A percentile compares a stretch with the other conserved stretches of the same genome.
Conservation (phyloP, 495 filamentous ascomycete genomes). For the Jackrogersella minutella region DNA sequence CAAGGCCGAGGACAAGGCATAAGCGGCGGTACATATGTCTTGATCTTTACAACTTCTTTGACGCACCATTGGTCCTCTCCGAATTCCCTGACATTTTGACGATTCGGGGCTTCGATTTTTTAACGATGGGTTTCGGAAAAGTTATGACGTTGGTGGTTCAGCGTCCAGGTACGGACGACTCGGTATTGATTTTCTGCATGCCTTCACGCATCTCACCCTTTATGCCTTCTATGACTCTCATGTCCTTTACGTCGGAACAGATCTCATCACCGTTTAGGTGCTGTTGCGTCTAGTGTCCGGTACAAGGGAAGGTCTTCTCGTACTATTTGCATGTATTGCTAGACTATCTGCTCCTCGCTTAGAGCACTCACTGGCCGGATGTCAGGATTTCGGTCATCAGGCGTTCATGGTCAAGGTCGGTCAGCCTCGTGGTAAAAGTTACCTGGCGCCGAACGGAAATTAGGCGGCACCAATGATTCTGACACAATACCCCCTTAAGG, state of each 20-base stretch:
- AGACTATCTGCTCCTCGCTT: slow-evolving; percentile 46
- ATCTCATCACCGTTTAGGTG: slow-evolving; percentile 34
- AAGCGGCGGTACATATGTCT: slow-evolving; percentile 29
- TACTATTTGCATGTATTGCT: slow-evolving; percentile 49
- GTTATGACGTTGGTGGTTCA: slow-evolving; percentile 55
- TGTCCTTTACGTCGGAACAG: slow-evolving; percentile 39
- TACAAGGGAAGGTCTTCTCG: slow-evolving; percentile 26
- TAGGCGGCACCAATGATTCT: slow-evolving; percentile 49
- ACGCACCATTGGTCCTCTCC: slow-evolving; percentile 34
- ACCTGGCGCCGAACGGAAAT: slow-evolving; percentile 47
- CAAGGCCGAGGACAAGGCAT: slow-evolving; percentile 66
- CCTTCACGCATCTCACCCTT: slow-evolving; percentile 33
- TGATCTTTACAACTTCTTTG: slow-evolving; percentile 15
- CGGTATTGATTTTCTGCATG: slow-evolving; percentile 51
- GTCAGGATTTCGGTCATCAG: slow-evolving; percentile 44
- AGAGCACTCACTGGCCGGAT: slow-evolving; percentile 43
- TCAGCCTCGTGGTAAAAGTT: slow-evolving; percentile 42
- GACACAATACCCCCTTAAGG: slow-evolving; percentile 44
- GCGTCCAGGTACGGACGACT: slow-evolving; percentile 42
- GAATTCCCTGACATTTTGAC: slow-evolving; percentile 18
- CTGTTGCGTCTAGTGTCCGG: slow-evolving; percentile 22
- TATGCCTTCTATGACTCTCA: slow-evolving; percentile 37
- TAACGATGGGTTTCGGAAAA: slow-evolving; percentile 55
- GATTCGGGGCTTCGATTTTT: slow-evolving; percentile 48
- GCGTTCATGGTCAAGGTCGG: slow-evolving; percentile 48